These are phyloP conservation scores for Rhodosporidiobolus sp. DNA, from an alignment of 768 basidiomycete species.

Conservation along the genomic window DNA sequence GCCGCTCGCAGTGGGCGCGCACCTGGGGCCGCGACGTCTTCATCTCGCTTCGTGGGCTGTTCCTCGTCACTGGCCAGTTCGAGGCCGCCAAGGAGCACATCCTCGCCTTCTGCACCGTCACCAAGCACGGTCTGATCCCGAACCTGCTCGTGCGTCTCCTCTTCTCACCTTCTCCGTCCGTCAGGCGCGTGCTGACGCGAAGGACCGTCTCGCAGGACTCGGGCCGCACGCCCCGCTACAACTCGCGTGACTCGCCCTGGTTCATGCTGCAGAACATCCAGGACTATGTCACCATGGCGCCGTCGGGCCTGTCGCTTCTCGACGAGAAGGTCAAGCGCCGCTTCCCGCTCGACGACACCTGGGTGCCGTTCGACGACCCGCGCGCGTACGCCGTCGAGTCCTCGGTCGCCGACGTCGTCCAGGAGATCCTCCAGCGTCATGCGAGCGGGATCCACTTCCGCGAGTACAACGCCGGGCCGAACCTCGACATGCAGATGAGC, in stretches of 20 bases:
- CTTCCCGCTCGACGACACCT: conserved; percentile 89
- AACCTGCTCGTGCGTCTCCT: conserved; percentile 84
- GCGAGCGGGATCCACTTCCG: conserved; percentile 88
- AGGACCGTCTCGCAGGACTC: conserved; percentile 15
- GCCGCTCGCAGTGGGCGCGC: conserved; percentile 66
- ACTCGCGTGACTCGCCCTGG: conserved; percentile 97
- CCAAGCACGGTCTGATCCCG: conserved; percentile 94
- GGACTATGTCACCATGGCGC: conserved; percentile 78
- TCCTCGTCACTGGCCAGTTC: conserved; percentile 87
- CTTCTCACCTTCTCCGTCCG: background rate
- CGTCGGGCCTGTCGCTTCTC: conserved; percentile 76
- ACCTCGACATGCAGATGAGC: conserved; percentile 96
- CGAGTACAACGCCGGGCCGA: conserved; percentile 93
- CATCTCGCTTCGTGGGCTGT: conserved; percentile 61
- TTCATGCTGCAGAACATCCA: conserved; percentile 99
- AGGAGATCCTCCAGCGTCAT: conserved; percentile 93
- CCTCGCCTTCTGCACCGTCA: conserved; percentile 73
- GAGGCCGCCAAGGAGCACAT: conserved; percentile 83
- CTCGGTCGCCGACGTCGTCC: conserved; percentile 88
- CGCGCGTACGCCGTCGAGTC: conserved; percentile 75
- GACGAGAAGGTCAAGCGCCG: conserved; percentile 81
- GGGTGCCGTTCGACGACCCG: conserved; percentile 86
- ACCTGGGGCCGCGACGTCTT: conserved; percentile 80
- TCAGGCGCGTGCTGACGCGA: background rate
- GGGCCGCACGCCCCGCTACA: conserved; percentile 56